phyloP scores from a whole-genome alignment of 176 grass and related monocot species.

The Melocanna baccifera region DNA sequence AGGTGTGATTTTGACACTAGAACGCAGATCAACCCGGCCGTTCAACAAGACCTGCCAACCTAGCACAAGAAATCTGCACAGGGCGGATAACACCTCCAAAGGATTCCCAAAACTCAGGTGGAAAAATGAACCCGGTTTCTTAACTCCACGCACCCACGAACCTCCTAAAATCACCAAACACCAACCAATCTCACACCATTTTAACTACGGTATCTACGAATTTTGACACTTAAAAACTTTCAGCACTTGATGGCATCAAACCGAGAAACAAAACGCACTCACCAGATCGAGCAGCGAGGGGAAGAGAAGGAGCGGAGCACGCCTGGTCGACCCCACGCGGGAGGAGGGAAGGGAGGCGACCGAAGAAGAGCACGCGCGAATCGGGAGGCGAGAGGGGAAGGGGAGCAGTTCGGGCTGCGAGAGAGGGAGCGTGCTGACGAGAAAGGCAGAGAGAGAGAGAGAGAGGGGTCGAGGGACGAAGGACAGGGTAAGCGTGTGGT shows the following conservation, averaged over 20 bases:
- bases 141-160: neutral
- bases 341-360: neutral
- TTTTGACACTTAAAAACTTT: neutral
- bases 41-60: neutral
- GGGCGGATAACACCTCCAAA: neutral
- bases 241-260: neutral
- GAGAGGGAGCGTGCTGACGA: neutral
- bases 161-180: neutral
- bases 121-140: neutral
- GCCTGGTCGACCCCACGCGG: neutral
- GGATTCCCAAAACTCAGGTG: neutral
- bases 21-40: neutral
- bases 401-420: neutral
- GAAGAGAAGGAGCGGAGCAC: neutral
- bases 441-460: neutral
- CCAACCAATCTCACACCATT: neutral
- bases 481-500: neutral
- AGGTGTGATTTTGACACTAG: neutral
- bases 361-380: neutral
- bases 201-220: neutral
- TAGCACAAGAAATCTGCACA: neutral
- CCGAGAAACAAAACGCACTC: neutral
- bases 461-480: too few relatives aligned
- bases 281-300: constrained; percentile 16
- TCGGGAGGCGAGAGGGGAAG: neutral